phyloP scores from a whole-genome alignment of 2,329 filamentous ascomycete species.

The Didymella pinodella region DNA sequence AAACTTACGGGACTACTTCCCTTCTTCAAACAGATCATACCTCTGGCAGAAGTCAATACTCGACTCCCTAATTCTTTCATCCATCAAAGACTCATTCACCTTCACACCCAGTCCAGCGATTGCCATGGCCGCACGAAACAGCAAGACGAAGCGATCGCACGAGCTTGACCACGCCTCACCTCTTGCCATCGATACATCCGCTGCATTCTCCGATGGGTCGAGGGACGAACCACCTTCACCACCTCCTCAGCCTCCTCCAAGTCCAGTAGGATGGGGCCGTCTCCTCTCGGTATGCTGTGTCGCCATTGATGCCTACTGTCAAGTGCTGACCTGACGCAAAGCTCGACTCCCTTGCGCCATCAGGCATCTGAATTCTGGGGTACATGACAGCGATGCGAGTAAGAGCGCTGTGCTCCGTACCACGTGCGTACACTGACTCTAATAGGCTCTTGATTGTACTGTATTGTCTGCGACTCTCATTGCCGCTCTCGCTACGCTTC shows the following conservation, averaged over 20 bases:
- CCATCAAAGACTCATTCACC: background rate
- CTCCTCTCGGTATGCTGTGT: slow-evolving; percentile 27
- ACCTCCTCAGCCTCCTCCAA: slow-evolving; percentile 52
- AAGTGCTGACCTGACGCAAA: slow-evolving; percentile 28
- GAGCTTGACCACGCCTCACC: background rate
- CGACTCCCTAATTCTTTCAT: background rate
- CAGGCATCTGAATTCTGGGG: slow-evolving; percentile 20
- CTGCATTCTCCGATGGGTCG: slow-evolving; percentile 9
- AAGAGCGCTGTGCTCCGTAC: background rate
- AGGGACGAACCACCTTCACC: slow-evolving; percentile 52
- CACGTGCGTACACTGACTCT: background rate
- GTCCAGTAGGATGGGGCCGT: slow-evolving; percentile 45
- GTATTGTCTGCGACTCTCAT: background rate
- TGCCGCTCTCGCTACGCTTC: background rate
- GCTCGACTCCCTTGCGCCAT: slow-evolving; percentile 32
- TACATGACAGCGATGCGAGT: slow-evolving; percentile 16
- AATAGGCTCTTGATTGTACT: background rate
- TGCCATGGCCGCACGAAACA: slow-evolving; percentile 10
- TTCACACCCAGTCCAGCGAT: background rate
- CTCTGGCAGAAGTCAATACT: background rate
- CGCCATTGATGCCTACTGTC: slow-evolving; percentile 6
- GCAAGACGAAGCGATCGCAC: background rate
- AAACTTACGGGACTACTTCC: slow-evolving; percentile 4
- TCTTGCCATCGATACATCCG: slow-evolving; percentile 10
- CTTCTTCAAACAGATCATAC: slow-evolving; percentile 1